A percentile compares a stretch with the other conserved stretches of the same genome.
Conservation (phyloP, 306 rosid genomes). For the Astragalus membranaceus region DNA sequence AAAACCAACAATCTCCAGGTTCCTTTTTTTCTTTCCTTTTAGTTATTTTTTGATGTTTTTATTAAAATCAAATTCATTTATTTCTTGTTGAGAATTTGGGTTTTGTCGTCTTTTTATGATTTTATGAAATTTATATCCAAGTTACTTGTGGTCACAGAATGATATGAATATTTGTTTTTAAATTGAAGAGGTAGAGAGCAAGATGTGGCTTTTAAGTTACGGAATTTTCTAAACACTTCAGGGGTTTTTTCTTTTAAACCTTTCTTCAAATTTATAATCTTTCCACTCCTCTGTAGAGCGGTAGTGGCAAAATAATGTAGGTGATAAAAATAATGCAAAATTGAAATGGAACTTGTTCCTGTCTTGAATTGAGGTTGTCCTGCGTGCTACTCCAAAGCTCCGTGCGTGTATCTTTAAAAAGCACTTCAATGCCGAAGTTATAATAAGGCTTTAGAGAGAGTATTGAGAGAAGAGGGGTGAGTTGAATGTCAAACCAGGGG, state of each 20-base stretch:
- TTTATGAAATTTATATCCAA: neutral
- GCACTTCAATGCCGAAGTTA: too few relatives aligned
- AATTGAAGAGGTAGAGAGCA: neutral
- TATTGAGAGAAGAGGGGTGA: too few relatives aligned
- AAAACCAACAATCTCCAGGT: slow-evolving; percentile 89
- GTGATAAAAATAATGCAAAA: neutral
- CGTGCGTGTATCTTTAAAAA: too few relatives aligned
- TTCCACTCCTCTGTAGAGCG: neutral
- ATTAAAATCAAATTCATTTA: neutral
- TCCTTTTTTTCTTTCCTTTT: neutral
- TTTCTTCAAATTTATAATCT: neutral
- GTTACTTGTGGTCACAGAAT: neutral
- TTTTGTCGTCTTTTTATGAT: neutral
- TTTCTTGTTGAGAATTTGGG: neutral
- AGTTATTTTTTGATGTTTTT: neutral
- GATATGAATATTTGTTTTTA: neutral
- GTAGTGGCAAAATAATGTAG: neutral
- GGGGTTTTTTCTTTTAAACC: neutral
- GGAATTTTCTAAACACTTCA: neutral
- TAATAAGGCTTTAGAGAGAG: too few relatives aligned
- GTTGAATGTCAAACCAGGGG: too few relatives aligned
- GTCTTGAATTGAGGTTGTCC: too few relatives aligned
- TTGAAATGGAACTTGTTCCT: neutral
- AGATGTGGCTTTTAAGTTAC: neutral
- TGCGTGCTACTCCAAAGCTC: too few relatives aligned